These are phyloP conservation scores for Peribolospora baueri DNA, from an alignment of 768 basidiomycete species.

Conservation along the genomic window DNA sequence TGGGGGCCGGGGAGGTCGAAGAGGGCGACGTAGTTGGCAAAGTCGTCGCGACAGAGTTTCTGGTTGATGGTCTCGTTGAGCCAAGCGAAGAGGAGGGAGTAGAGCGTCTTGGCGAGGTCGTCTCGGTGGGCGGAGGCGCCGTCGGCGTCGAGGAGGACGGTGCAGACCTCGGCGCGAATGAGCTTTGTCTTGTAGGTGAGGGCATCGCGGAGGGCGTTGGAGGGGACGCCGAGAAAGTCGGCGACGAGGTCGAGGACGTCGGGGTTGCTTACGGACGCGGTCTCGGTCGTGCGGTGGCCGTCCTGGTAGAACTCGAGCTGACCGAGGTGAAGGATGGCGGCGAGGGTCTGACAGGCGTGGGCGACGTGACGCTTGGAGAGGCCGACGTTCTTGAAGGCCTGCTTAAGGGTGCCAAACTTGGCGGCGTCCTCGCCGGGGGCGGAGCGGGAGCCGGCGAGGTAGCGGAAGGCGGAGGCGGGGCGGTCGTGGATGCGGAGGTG, in stretches of 20 bases:
- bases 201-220: constrained; percentile 38
- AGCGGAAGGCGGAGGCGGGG: constrained; percentile 47
- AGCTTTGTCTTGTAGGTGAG: constrained; percentile 80
- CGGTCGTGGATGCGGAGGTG: constrained; percentile 55
- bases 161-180: constrained; percentile 89
- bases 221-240: constrained; percentile 67
- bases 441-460: constrained; percentile 25
- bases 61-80: constrained; percentile 90
- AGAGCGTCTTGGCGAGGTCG: constrained; percentile 76
- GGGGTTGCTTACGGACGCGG: constrained; percentile 61
- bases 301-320: constrained; percentile 82
- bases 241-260: constrained; percentile 62
- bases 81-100: constrained; percentile 87
- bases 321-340: constrained; percentile 86
- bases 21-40: constrained; percentile 55
- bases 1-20: constrained; percentile 86
- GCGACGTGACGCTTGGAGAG: constrained; percentile 78
- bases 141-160: constrained; percentile 82
- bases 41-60: constrained; percentile 79
- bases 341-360: constrained; percentile 79
- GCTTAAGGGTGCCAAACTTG: constrained; percentile 79
- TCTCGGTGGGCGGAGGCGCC: constrained; percentile 81
- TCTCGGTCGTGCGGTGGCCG: constrained; percentile 61
- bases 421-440: constrained; percentile 44
- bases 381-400: constrained; percentile 77